A percentile compares a stretch with the other conserved stretches of the same genome.
Evolutionary conservation across 2,329 filamentous ascomycete species (phyloP).

Genomic region (Monosporascus sp.): DNA sequence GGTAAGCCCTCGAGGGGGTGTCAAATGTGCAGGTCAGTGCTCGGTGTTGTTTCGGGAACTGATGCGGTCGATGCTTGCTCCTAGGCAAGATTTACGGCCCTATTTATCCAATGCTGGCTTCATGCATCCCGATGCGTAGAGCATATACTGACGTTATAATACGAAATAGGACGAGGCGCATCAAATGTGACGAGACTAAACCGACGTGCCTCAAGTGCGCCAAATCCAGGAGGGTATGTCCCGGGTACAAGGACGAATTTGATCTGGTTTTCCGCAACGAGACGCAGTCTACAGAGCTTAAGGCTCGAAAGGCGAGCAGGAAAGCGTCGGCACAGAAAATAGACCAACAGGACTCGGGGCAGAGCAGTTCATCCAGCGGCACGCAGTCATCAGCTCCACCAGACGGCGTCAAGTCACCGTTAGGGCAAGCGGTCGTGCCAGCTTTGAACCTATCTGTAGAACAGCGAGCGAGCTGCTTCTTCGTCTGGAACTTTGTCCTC

Average conservation of each 20-base stretch:
- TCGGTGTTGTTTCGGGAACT: not conserved
- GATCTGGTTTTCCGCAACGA: slow-evolving; percentile 70
- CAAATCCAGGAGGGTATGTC: slow-evolving; percentile 59
- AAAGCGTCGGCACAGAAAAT: slow-evolving; percentile 37
- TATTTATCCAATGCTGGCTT: no score
- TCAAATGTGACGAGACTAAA: slow-evolving; percentile 68
- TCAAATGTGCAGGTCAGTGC: slow-evolving; percentile 58
- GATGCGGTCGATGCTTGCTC: no score
- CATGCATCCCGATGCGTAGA: no score
- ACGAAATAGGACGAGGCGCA: slow-evolving; percentile 49
- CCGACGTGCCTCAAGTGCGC: slow-evolving; percentile 61
- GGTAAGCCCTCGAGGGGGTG: slow-evolving; percentile 64
- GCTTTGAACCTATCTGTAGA: slow-evolving; percentile 44
- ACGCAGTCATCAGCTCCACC: slow-evolving; percentile 21
- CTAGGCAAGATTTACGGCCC: not conserved
- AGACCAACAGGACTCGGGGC: slow-evolving; percentile 17
- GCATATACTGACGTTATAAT: not conserved
- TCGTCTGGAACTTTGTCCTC: slow-evolving; percentile 56
- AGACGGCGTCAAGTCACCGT: slow-evolving; percentile 12
- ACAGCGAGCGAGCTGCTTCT: slow-evolving; percentile 53
- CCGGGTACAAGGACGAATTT: slow-evolving; percentile 66
- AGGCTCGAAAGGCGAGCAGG: slow-evolving; percentile 51
- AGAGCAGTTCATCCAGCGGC: slow-evolving; percentile 5
- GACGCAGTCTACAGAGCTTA: slow-evolving; percentile 60
- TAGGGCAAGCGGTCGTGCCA: slow-evolving; percentile 25